These are phyloP conservation scores for Porodaedalea pini DNA, from an alignment of 1,284 basidiomycete species.

Conservation along the genomic window DNA sequence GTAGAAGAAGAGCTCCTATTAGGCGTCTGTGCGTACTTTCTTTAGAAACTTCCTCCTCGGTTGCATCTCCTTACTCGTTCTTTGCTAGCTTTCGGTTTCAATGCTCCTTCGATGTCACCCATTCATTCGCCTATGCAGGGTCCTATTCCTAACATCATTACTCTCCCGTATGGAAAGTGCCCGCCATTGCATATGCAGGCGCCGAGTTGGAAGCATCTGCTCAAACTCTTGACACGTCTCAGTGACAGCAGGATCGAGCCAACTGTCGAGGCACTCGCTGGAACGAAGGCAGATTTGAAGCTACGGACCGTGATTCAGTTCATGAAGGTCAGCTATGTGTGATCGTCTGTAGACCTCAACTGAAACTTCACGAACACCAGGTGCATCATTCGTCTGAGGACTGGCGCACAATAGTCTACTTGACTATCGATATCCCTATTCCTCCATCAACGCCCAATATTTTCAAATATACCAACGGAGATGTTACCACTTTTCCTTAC, in stretches of 20 bases:
- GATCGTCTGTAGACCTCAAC: not conserved
- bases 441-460: slow-evolving; percentile 43
- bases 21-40: slow-evolving; percentile 19
- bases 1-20: slow-evolving; percentile 21
- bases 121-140: slow-evolving; percentile 44
- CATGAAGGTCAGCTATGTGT: slow-evolving; percentile 49
- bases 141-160: slow-evolving; percentile 65
- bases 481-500: slow-evolving; percentile 63
- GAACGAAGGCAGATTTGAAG: slow-evolving; percentile 52
- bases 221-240: slow-evolving; percentile 68
- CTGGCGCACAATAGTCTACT: slow-evolving; percentile 72
- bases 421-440: slow-evolving; percentile 65
- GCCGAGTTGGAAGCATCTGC: slow-evolving; percentile 64
- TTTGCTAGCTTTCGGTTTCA: slow-evolving; percentile 60
- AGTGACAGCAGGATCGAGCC: slow-evolving; percentile 67
- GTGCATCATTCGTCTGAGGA: slow-evolving; percentile 52
- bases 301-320: slow-evolving; percentile 74
- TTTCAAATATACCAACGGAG: slow-evolving; percentile 50
- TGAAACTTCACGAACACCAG: slow-evolving; percentile 32
- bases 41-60: not conserved
- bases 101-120: slow-evolving; percentile 51
- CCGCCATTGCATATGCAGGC: slow-evolving; percentile 69
- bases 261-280: slow-evolving; percentile 59
- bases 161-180: slow-evolving; percentile 62
- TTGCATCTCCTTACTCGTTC: slow-evolving; percentile 19